These are phyloP conservation scores for Suillus plorans DNA, from an alignment of 768 basidiomycete species.

Conservation along the genomic window DNA sequence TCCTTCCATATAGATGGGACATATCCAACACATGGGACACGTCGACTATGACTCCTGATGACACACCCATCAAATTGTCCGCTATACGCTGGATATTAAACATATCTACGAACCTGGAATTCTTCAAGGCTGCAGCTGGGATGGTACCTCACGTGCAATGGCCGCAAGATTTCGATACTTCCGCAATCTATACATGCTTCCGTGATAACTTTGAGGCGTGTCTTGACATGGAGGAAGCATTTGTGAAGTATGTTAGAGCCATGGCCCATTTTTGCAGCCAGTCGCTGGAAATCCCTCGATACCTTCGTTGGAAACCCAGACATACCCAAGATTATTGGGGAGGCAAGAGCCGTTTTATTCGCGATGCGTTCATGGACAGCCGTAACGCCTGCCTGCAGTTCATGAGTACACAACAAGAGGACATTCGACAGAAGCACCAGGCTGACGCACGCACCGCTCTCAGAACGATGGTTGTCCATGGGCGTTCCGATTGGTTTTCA, in stretches of 20 bases:
- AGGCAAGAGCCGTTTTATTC: not conserved
- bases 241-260: too few species aligned
- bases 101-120: not conserved
- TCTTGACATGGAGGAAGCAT: too few species aligned
- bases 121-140: not conserved
- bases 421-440: not conserved
- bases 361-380: not conserved
- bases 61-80: not conserved
- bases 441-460: not conserved
- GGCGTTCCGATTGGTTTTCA: not conserved
- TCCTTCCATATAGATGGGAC: too few species aligned
- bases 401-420: not conserved
- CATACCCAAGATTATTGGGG: not conserved
- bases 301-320: too few species aligned
- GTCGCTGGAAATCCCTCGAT: not conserved
- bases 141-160: not conserved
- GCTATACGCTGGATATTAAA: not conserved
- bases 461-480: not conserved
- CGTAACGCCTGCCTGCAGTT: not conserved
- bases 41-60: not conserved
- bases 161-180: too few species aligned
- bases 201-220: too few species aligned
- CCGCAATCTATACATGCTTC: too few species aligned
- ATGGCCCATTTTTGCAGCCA: not conserved
- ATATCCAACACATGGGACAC: too few species aligned